A percentile compares a stretch with the other conserved stretches of the same genome.
These are phyloP conservation scores for Septoria linicola DNA, from an alignment of 2,329 filamentous ascomycete species.

Conservation along the genomic window DNA sequence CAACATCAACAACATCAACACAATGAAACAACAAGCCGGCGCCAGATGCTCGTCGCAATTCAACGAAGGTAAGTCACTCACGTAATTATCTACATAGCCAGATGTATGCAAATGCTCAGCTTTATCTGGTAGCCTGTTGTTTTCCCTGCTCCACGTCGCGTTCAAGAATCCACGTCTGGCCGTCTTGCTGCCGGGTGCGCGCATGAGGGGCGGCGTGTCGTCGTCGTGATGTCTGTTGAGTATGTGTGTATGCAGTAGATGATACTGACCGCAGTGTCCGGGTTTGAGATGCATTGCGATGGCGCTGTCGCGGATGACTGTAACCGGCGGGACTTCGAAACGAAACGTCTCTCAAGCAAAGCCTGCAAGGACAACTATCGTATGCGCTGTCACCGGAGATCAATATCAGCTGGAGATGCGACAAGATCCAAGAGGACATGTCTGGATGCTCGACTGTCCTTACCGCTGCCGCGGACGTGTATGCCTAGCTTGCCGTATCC, in stretches of 20 bases:
- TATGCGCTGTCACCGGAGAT: too few species aligned
- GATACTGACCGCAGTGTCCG: background rate
- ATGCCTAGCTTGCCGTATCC: too few species aligned
- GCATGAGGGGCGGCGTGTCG: background rate
- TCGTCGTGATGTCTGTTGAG: background rate
- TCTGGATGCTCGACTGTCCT: too few species aligned
- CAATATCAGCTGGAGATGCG: too few species aligned
- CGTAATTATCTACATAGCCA: background rate
- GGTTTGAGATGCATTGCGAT: background rate
- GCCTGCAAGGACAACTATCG: too few species aligned
- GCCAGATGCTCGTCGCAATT: too few species aligned
- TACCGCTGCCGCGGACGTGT: too few species aligned
- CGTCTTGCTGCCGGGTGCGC: background rate
- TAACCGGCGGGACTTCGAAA: background rate
- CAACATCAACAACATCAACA: background rate
- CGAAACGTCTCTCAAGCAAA: too few species aligned
- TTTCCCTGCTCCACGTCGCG: background rate
- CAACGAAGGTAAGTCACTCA: background rate
- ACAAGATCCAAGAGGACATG: too few species aligned
- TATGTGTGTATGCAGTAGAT: background rate
- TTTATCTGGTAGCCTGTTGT: background rate
- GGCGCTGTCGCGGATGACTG: background rate
- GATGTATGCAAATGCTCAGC: conserved; percentile 1
- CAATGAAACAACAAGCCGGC: too few species aligned
- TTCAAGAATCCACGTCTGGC: background rate